phyloP scores from a whole-genome alignment of 257 asterid genomes.

The Solanum boliviense region DNA sequence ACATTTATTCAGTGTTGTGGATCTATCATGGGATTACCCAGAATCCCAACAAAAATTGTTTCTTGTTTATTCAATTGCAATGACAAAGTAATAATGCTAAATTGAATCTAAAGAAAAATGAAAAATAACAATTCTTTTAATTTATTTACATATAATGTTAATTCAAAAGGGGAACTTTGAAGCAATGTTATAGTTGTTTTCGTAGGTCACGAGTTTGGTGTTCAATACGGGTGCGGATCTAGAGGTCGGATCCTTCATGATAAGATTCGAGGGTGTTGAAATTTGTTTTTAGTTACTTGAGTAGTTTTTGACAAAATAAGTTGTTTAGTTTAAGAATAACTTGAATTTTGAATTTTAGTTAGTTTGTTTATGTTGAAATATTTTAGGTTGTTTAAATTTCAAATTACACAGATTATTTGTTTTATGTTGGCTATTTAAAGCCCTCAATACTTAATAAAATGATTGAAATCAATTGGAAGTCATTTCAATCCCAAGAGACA shows the following conservation, averaged over 20 bases:
- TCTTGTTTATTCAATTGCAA: neutral
- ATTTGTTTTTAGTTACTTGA: neutral
- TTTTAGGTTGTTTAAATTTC: neutral
- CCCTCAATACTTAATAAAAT: no score
- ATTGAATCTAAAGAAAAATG: neutral
- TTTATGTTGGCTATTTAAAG: no score
- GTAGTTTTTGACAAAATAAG: neutral
- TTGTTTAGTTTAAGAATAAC: neutral
- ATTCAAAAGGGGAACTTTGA: neutral
- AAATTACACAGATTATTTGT: no score
- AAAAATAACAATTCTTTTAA: neutral
- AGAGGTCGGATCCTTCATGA: neutral
- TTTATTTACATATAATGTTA: neutral
- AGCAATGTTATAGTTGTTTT: neutral
- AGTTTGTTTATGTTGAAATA: neutral
- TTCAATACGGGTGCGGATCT: neutral
- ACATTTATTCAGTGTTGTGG: neutral
- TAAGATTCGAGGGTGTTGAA: neutral
- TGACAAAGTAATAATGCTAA: neutral
- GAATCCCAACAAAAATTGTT: neutral
- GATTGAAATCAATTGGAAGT: no score
- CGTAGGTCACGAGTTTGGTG: neutral
- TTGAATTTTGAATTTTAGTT: neutral
- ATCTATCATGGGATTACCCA: neutral
- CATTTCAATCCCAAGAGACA: no score